A percentile compares a stretch with the other conserved stretches of the same genome.
phyloP scores from a whole-genome alignment of 2,329 filamentous ascomycete species.

The Cladophialophora psammophila region DNA sequence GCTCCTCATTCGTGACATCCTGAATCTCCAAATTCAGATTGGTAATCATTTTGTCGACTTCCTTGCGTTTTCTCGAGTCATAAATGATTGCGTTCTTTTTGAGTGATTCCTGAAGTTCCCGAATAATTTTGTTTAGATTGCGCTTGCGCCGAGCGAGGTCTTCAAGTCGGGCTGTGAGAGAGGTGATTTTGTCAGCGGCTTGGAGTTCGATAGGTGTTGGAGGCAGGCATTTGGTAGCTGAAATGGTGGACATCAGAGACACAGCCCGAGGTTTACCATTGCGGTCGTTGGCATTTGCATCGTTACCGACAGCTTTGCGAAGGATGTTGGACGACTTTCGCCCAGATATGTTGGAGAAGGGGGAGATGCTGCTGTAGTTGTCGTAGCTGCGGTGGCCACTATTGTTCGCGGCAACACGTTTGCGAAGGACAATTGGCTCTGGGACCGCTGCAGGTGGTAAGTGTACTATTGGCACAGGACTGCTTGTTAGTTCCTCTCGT shows the following conservation, averaged over 20 bases:
- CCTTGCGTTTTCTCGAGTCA: slow-evolving; percentile 65
- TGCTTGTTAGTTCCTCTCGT: slow-evolving; percentile 51
- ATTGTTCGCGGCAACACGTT: slow-evolving; percentile 42
- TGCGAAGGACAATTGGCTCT: slow-evolving; percentile 51
- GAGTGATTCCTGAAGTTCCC: slow-evolving; percentile 80
- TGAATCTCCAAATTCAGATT: slow-evolving; percentile 70
- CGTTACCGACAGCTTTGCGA: slow-evolving; percentile 32
- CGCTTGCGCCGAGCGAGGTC: slow-evolving; percentile 70
- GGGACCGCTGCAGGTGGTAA: slow-evolving; percentile 37
- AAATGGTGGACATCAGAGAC: slow-evolving; percentile 43
- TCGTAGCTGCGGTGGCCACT: slow-evolving; percentile 46
- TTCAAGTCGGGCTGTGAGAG: slow-evolving; percentile 70
- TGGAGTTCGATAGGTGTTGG: slow-evolving; percentile 65
- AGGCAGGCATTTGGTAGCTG: slow-evolving; percentile 63
- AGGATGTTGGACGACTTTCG: slow-evolving; percentile 37
- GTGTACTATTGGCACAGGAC: slow-evolving; percentile 46
- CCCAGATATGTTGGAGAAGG: slow-evolving; percentile 32
- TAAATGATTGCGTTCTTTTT: slow-evolving; percentile 73
- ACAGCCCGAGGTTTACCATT: slow-evolving; percentile 31
- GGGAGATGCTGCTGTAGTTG: slow-evolving; percentile 44
- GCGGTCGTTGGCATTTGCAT: slow-evolving; percentile 7
- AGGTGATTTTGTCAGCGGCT: slow-evolving; percentile 67
- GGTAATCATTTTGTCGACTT: slow-evolving; percentile 70
- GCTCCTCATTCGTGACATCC: slow-evolving; percentile 77
- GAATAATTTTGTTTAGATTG: slow-evolving; percentile 76